Base-by-base conservation (phyloP, 208 protist species). In the Balamuthia mandrillaris region DNA sequence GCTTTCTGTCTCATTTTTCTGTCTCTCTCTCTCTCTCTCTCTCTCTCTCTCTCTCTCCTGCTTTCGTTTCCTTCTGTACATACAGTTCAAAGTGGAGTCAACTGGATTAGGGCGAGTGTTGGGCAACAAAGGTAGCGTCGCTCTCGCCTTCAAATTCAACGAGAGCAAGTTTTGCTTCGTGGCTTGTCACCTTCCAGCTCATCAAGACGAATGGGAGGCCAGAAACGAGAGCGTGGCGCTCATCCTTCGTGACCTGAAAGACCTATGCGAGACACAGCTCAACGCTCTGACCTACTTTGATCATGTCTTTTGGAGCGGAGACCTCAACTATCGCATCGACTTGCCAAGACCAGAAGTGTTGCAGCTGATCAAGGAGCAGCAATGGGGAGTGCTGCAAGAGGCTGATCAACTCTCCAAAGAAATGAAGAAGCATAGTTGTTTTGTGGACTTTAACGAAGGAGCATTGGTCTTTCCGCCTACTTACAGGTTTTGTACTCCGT, bases 321-420 rank as follows among this genome's bases (percentile, higher is more conserved):
- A 93, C 77, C 75, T 93, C 63, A 93, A 93, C 86, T 93, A 90
- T 56, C 87, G 91, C 65, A 84, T 93, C 45, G 63, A 87, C 44
- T 39, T 83, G 0, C 77, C 77, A 0, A 35, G 77, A 56, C 68
- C 39, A 21, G 33, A 63, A 31, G 77, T 83, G 24, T 24, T 83
- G 37, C 54, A 83, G 41, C 42, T 83, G 37, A 83, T 83, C 51
- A 44, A 83, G 39, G 31, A 68, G 18, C 21, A 68, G 41, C 54
- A 83, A 39, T 83, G 77, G 77, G 77, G 18, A 18, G 42, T 47
- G 63, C 79, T 85, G 12, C 52, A 74, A 49, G 56, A 88, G 52
- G 10, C 75, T 35, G 81, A 85, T 18, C 79, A 88, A 84, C 74
- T 85, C 10, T 29, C 58, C 24, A 77, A 86, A 29, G 54, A 87